Evolutionary conservation across 306 rosid genomes (phyloP).

Genomic region (Betula pendula): DNA sequence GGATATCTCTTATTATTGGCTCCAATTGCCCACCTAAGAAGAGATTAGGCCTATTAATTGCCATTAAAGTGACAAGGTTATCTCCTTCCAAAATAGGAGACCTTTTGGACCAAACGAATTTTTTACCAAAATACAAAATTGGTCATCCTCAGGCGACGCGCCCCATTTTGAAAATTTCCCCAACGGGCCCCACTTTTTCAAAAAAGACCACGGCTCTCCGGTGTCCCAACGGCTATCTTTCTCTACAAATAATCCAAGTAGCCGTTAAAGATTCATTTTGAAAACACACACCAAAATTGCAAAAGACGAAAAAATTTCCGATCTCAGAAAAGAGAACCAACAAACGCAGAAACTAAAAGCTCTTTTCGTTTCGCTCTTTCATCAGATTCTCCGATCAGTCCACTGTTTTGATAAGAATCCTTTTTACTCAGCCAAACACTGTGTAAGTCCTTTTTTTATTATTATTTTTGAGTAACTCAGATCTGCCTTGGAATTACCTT

Average conservation of each 20-base stretch:
- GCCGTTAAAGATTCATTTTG: conserved; percentile 36
- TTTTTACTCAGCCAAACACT: conserved; percentile 4
- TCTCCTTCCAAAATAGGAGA: too few species aligned
- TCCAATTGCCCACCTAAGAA: too few species aligned
- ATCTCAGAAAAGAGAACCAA: neutral
- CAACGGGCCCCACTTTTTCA: conserved; percentile 20
- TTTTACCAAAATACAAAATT: too few species aligned
- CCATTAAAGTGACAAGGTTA: too few species aligned
- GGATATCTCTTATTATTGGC: too few species aligned
- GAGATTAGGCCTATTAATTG: too few species aligned
- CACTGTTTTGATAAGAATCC: neutral
- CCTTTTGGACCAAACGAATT: too few species aligned
- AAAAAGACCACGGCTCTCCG: neutral
- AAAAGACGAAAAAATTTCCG: neutral
- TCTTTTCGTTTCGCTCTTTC: conserved; percentile 27
- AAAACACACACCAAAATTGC: conserved; percentile 4
- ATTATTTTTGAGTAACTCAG: neutral
- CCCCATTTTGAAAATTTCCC: conserved; percentile 16
- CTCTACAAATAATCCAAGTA: conserved; percentile 27
- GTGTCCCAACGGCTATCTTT: conserved; percentile 34
- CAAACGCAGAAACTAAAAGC: neutral
- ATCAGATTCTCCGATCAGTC: conserved; percentile 34
- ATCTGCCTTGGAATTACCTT: neutral
- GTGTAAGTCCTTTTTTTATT: neutral
- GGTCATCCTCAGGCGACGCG: conserved; percentile 3